These are phyloP conservation scores for Mycena indigotica DNA, from an alignment of 768 basidiomycete genomes.

Conservation along the genomic window DNA sequence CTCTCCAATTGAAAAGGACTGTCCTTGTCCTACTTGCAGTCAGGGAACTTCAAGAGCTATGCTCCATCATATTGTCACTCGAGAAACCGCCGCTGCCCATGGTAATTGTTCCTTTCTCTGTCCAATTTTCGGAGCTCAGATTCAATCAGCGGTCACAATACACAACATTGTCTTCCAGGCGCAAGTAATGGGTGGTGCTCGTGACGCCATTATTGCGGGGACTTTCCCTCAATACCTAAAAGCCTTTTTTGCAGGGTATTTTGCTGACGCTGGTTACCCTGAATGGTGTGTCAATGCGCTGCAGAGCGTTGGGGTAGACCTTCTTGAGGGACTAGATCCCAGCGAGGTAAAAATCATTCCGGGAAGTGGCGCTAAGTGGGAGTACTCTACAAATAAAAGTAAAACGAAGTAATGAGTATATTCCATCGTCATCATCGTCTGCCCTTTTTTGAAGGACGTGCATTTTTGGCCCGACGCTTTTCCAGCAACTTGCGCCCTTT, in stretches of 20 bases:
- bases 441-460: constrained; percentile 57
- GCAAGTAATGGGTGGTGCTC: constrained; percentile 80
- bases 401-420: constrained; percentile 1
- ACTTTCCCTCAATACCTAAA: constrained; percentile 78
- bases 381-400: constrained; percentile 54
- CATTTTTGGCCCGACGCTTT: constrained; percentile 75
- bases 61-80: constrained; percentile 72
- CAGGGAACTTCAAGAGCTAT: constrained; percentile 69
- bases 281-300: constrained; percentile 89
- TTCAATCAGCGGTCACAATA: constrained; percentile 65
- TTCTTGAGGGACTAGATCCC: constrained; percentile 51
- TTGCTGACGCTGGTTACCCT: constrained; percentile 76
- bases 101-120: constrained; percentile 46
- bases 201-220: constrained; percentile 78
- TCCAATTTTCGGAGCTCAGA: constrained; percentile 9
- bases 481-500: constrained; percentile 69
- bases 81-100: constrained; percentile 86
- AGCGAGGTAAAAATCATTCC: constrained; percentile 49
- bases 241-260: constrained; percentile 78
- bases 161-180: constrained; percentile 89
- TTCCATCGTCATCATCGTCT: constrained; percentile 42
- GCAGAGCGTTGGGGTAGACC: constrained; percentile 78
- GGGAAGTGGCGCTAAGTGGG: constrained; percentile 79
- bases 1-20: constrained; percentile 68
- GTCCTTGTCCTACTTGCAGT: constrained; percentile 86